phyloP scores from a whole-genome alignment of 73 alveolate species.

The Uronychia setigera region DNA sequence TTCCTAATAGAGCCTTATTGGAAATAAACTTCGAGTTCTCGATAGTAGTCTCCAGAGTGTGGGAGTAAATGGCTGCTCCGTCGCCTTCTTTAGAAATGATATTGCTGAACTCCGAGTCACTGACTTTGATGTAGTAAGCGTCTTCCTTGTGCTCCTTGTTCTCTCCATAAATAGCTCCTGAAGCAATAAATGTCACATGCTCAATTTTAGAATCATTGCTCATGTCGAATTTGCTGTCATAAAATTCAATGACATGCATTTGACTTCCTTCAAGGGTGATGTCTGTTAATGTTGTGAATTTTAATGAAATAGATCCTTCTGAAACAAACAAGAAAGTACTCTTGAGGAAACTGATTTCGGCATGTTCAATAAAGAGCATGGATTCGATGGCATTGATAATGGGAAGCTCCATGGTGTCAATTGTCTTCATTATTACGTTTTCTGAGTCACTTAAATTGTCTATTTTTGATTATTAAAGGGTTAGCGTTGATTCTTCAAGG shows the following conservation, averaged over 20 bases:
- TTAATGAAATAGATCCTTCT: neutral
- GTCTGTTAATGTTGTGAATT: neutral
- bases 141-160: neutral
- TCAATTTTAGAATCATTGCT: neutral
- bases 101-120: neutral
- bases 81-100: neutral
- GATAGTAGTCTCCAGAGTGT: neutral
- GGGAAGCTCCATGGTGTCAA: too few species aligned
- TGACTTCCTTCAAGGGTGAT: neutral
- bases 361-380: neutral
- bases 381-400: neutral
- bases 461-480: too few species aligned
- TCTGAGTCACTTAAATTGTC: too few species aligned
- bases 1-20: neutral
- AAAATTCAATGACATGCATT: neutral
- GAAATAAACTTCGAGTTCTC: neutral
- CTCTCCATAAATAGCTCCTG: neutral
- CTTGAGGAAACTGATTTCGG: neutral
- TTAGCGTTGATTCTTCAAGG: too few species aligned
- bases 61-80: neutral
- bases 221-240: neutral
- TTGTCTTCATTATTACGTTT: too few species aligned
- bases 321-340: neutral
- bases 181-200: too few species aligned
- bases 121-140: neutral